Base-by-base conservation (phyloP, 306 rosid species). In the Biancaea sappan region DNA sequence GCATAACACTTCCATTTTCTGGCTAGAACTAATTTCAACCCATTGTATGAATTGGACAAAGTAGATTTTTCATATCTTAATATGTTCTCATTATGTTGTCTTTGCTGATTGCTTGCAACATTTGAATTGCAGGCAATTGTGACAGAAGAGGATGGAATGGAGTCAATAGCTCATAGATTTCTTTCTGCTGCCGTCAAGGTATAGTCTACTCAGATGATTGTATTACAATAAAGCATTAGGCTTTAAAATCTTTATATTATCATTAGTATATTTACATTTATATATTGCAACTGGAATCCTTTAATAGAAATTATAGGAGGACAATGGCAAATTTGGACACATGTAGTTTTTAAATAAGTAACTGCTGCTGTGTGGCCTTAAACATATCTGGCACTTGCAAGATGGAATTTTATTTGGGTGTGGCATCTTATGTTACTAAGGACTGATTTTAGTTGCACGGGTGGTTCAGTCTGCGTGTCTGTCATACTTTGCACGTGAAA, bases 111-210 rank as follows among this genome's bases (percentile, higher is more conserved):
- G 26, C 74, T 68, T 81, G 26, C 74, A 38, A 28, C 52, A 74
- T 78, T 63, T 77, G 73, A 80, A 46, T 66, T 81, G 83, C 80
- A 94, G 98, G 94, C 98, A 83, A 81, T 87, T 66, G 96, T 94
- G 77, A 83, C 93, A 1, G 97, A 94, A 82, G 98, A 94, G 79
- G 98, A 94, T 70, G 98, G 96, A 65, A 94, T 94, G 98, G 98
- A 94, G 57, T 94, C 98, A 8, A 94, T 91, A 72, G 98, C 98
- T 85, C 97, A 94, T 72, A 87, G 97, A 84, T 94, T 94, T 75
- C 98, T 94, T 68, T 94, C 98, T 51, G 98, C 98, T 26, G 97
- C 98, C 35, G 80, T 94, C 66, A 94, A 94, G 96, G 98, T 94
- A 85, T 34, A 29, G 71, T 43, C 51, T 64, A 54, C 59, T 60